These are phyloP conservation scores for Bremia lactucae DNA, from an alignment of 352 stramenopile genomes.

Conservation along the genomic window DNA sequence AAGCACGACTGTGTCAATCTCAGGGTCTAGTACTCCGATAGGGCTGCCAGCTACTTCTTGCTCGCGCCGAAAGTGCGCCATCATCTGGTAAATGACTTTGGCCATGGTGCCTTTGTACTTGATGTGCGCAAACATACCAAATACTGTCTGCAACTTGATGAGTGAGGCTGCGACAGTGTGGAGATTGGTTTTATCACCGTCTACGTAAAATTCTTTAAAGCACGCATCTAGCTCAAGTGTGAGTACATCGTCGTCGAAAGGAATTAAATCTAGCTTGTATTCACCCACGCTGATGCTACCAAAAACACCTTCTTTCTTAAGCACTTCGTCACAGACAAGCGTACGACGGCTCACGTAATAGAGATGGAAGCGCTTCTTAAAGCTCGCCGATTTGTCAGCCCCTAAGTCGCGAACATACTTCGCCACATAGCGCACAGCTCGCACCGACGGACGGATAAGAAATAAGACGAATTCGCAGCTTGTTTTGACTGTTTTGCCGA, in stretches of 20 bases:
- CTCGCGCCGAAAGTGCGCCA: slow-evolving; percentile 88
- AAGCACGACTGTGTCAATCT: slow-evolving; percentile 92
- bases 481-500: slow-evolving; percentile 70
- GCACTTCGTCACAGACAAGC: slow-evolving; percentile 84
- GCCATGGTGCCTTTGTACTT: slow-evolving; percentile 89
- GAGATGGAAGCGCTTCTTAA: slow-evolving; percentile 77
- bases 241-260: slow-evolving; percentile 91
- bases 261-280: slow-evolving; percentile 91
- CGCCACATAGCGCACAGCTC: slow-evolving; percentile 69
- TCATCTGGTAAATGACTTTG: slow-evolving; percentile 88
- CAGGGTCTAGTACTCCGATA: slow-evolving; percentile 65
- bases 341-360: slow-evolving; percentile 88
- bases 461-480: slow-evolving; percentile 85
- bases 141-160: slow-evolving; percentile 89
- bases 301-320: slow-evolving; percentile 87
- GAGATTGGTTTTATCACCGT: slow-evolving; percentile 84
- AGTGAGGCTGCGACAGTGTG: slow-evolving; percentile 84
- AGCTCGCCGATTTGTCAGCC: slow-evolving; percentile 13
- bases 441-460: slow-evolving; percentile 70
- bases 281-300: slow-evolving; percentile 79
- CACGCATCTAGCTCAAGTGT: slow-evolving; percentile 87
- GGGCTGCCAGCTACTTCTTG: slow-evolving; percentile 73
- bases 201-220: slow-evolving; percentile 81
- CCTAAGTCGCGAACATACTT: slow-evolving; percentile 67
- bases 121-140: slow-evolving; percentile 88